phyloP scores from a whole-genome alignment of 2,329 filamentous ascomycete genomes.

The Lasiodiplodia theobromae region DNA sequence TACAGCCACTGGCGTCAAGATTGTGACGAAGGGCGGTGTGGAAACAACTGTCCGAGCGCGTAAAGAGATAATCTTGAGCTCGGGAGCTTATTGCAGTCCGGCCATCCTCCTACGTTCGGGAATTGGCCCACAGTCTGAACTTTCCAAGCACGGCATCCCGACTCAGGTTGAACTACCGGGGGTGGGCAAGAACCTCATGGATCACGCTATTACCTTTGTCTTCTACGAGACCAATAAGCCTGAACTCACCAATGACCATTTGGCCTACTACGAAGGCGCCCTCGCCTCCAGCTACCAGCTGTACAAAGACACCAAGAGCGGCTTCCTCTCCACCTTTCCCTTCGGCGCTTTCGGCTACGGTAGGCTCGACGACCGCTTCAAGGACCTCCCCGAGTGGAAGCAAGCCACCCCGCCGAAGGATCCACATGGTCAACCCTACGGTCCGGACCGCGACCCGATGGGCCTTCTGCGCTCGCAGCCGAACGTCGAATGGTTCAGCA shows the following conservation, averaged over 20 bases:
- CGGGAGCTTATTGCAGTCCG: slow-evolving; percentile 44
- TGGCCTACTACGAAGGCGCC: slow-evolving; percentile 62
- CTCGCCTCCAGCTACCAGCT: slow-evolving; percentile 59
- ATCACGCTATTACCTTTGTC: slow-evolving; percentile 64
- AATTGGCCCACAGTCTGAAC: slow-evolving; percentile 62
- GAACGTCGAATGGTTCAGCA: slow-evolving; percentile 69
- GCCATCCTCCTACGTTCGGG: slow-evolving; percentile 60
- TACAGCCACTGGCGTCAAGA: slow-evolving; percentile 55
- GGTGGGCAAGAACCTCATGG: slow-evolving; percentile 69
- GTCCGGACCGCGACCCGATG: slow-evolving; percentile 67
- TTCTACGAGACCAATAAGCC: slow-evolving; percentile 68
- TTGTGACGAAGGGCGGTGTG: slow-evolving; percentile 52
- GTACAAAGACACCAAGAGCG: slow-evolving; percentile 66
- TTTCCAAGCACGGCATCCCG: slow-evolving; percentile 61
- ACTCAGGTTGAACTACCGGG: slow-evolving; percentile 64
- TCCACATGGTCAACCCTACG: slow-evolving; percentile 42
- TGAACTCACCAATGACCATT: slow-evolving; percentile 60
- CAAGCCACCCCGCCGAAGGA: slow-evolving; percentile 42
- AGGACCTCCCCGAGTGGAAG: slow-evolving; percentile 63
- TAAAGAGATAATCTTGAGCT: slow-evolving; percentile 45
- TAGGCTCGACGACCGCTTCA: slow-evolving; percentile 66
- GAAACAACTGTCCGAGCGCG: slow-evolving; percentile 43
- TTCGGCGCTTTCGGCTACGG: slow-evolving; percentile 69
- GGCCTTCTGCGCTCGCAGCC: slow-evolving; percentile 63
- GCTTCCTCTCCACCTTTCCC: slow-evolving; percentile 66